Evolutionary conservation across 2,329 filamentous ascomycete species (phyloP), one percentile per base, ranked within the genome.

Genomic region (Cytospora chrysosperma): DNA sequence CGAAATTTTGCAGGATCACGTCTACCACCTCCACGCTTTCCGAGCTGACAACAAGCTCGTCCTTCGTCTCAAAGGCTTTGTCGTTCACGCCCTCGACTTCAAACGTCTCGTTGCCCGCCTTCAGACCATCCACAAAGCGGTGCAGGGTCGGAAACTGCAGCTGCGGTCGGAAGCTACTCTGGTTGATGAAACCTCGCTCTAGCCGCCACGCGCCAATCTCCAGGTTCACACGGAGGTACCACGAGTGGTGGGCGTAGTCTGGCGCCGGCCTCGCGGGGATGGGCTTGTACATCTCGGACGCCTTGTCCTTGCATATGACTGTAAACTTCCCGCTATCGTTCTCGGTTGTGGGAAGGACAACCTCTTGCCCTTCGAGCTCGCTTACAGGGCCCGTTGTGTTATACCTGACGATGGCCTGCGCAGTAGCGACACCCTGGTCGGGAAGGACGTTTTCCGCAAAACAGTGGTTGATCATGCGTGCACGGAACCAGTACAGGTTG

Each of bases 401-500:
- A 68, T 86, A 87, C 5, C 75, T 75, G 28, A 88, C 70, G 5
- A 84, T 73, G 4, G 79, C 83, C 59, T 77, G 76, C 4, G 81
- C 80, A 65, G 83, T 81, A 26, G 78, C 74, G 13, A 75, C 70
- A 70, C 77, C 73, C 74, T 74, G 65, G 72, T 79, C 69, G 68
- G 79, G 72, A 32, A 79, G 72, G 0, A 79, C 77, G 34, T 81
- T 78, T 54, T 84, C 79, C 8, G 82, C 80, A 69, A 88, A 88
- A 69, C 85, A 88, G 64, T 83, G 80, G 8, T 78, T 84, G 30
- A 86, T 75, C 83, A 88, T 87, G 53, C 81, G 79, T 0, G 87
- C 86, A 26, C 88, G 80, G 67, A 92, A 81, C 76, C 88, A 89
- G 70, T 88, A 92, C 9, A 84, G 77, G 19, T 81, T 73, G 6